A percentile compares a stretch with the other conserved stretches of the same genome.
Conservation (phyloP, 2,329 filamentous ascomycete genomes). For the Cucurbitaria berberidis region DNA sequence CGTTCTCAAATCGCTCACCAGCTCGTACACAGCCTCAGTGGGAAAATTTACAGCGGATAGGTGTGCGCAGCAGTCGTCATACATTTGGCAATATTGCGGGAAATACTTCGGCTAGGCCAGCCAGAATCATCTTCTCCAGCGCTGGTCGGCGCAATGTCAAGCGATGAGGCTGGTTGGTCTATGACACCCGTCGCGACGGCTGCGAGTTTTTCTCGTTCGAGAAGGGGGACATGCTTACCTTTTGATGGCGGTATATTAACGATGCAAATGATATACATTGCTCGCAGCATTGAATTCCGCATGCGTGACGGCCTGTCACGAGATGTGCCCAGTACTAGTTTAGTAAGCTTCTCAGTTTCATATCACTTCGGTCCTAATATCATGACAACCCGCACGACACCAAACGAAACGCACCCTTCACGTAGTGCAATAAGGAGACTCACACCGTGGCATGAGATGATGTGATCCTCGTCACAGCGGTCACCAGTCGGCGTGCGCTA, state of each 20-base stretch:
- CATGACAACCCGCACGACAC: not conserved
- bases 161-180: no score
- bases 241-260: not conserved
- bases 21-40: constrained; percentile 20
- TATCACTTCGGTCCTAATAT: not conserved
- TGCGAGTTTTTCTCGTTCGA: no score
- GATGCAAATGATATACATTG: not conserved
- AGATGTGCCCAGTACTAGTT: not conserved
- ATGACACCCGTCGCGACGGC: no score
- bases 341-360: not conserved
- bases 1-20: constrained; percentile 13
- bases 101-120: constrained; percentile 3
- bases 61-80: constrained; percentile 33
- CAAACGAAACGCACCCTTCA: not conserved
- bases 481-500: not conserved
- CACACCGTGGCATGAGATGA: not conserved
- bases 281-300: not conserved
- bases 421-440: not conserved
- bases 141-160: constrained; percentile 26
- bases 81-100: constrained; percentile 1
- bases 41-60: constrained; percentile 24
- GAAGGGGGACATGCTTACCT: no score
- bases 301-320: not conserved
- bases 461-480: not conserved
- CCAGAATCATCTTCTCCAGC: constrained; percentile 13